A percentile compares a stretch with the other conserved stretches of the same genome.
phyloP scores from a whole-genome alignment of 2,329 filamentous ascomycete species.

The Tympanopsis confertula region DNA sequence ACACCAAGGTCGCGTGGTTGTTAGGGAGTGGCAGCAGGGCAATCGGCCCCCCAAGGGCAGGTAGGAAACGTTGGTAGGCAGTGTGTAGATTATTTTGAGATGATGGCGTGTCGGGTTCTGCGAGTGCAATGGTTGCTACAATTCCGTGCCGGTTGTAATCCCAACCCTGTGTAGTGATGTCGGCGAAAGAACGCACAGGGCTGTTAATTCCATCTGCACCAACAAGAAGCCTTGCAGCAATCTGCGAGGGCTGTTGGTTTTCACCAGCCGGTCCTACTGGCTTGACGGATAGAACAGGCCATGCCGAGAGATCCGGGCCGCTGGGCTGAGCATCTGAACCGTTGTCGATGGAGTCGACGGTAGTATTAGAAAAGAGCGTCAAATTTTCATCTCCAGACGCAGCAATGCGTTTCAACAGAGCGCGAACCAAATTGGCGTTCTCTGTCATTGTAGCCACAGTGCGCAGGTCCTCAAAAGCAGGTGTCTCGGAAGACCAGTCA shows the following conservation, averaged over 20 bases:
- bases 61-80: conserved; percentile 56
- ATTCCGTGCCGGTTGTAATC: conserved; percentile 53
- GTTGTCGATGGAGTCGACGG: conserved; percentile 44
- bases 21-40: conserved; percentile 51
- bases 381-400: conserved; percentile 29
- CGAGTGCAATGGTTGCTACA: conserved; percentile 46
- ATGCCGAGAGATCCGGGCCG: conserved; percentile 44
- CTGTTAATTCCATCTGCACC: conserved; percentile 56
- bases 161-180: conserved; percentile 48
- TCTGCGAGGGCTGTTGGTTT: conserved; percentile 17
- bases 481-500: conserved; percentile 37
- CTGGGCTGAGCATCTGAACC: conserved; percentile 33
- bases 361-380: conserved; percentile 45
- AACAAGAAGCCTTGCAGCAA: conserved; percentile 48
- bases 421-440: conserved; percentile 49
- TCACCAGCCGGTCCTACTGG: conserved; percentile 16
- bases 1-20: conserved; percentile 49
- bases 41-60: conserved; percentile 43
- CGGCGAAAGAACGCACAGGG: conserved; percentile 50
- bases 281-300: conserved; percentile 45
- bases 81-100: conserved; percentile 26
- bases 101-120: conserved; percentile 14
- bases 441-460: conserved; percentile 57
- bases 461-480: conserved; percentile 27
- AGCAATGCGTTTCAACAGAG: conserved; percentile 36